phyloP scores from a whole-genome alignment of 2,329 filamentous ascomycete species.

The Grosmannia clavigera region DNA sequence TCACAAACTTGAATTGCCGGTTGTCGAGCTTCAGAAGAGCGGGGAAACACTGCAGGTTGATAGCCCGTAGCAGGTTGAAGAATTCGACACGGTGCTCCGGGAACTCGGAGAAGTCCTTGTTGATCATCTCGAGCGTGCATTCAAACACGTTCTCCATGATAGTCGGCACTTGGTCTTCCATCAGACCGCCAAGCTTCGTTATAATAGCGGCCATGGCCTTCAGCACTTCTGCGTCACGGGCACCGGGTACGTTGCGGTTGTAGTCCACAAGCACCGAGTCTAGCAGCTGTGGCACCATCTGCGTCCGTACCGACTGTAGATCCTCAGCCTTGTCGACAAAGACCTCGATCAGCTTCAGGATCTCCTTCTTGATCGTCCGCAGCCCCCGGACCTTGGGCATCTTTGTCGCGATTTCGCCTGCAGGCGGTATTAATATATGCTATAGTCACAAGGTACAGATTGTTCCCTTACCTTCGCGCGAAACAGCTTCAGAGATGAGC shows the following conservation, averaged over 20 bases:
- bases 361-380: constrained; percentile 98
- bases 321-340: constrained; percentile 98
- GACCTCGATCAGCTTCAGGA: constrained; percentile 93
- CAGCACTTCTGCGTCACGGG: constrained; percentile 89
- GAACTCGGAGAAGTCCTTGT: constrained; percentile 99
- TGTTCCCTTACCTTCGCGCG: constrained; percentile 54
- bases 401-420: constrained; percentile 85
- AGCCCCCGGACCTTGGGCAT: constrained; percentile 93
- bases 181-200: constrained; percentile 82
- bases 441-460: background rate
- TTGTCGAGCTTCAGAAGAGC: constrained; percentile 87
- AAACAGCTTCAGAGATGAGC: constrained; percentile 87
- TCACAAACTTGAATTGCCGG: constrained; percentile 97
- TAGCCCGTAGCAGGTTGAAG: constrained; percentile 90
- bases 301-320: constrained; percentile 78
- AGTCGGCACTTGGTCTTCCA: constrained; percentile 94
- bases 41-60: constrained; percentile 96
- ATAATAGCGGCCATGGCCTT: constrained; percentile 98
- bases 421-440: background rate
- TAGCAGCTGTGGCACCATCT: constrained; percentile 89
- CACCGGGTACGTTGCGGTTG: constrained; percentile 91
- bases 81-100: constrained; percentile 99
- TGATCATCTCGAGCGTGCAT: constrained; percentile 98
- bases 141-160: constrained; percentile 99
- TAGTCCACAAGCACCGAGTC: constrained; percentile 94